Conservation (phyloP, 2,329 filamentous ascomycete genomes). For the Penicillium psychrosexuale region DNA sequence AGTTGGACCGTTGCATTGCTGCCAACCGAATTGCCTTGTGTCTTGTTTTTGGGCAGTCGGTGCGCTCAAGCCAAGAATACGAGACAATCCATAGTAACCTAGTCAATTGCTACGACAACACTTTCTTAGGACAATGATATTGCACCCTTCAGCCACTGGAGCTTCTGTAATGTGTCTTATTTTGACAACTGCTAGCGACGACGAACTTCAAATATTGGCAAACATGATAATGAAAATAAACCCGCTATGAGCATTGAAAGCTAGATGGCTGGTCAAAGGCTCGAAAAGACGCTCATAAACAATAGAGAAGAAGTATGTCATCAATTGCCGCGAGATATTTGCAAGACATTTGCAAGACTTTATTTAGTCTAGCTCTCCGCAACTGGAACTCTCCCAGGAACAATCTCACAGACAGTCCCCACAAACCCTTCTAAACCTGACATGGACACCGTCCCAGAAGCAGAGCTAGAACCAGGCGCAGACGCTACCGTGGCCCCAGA, state of each 20-base stretch:
- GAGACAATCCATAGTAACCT: neutral
- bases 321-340: neutral
- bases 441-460: constrained; percentile 45
- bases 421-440: constrained; percentile 60
- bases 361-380: neutral
- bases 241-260: neutral
- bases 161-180: neutral
- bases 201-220: neutral
- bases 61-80: neutral
- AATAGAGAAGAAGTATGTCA: neutral
- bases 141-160: neutral
- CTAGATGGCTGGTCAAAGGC: neutral
- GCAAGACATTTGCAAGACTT: constrained; percentile 3
- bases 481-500: constrained; percentile 49
- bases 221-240: neutral
- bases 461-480: constrained; percentile 41
- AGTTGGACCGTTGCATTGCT: neutral
- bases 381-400: constrained; percentile 9
- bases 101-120: constrained; percentile 6
- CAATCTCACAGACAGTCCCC: constrained; percentile 45
- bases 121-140: constrained; percentile 1
- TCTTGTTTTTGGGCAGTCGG: neutral
- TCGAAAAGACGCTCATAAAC: neutral
- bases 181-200: neutral
- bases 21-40: neutral